phyloP scores from a whole-genome alignment of 352 stramenopile species.

The Phytopythium boreale region DNA sequence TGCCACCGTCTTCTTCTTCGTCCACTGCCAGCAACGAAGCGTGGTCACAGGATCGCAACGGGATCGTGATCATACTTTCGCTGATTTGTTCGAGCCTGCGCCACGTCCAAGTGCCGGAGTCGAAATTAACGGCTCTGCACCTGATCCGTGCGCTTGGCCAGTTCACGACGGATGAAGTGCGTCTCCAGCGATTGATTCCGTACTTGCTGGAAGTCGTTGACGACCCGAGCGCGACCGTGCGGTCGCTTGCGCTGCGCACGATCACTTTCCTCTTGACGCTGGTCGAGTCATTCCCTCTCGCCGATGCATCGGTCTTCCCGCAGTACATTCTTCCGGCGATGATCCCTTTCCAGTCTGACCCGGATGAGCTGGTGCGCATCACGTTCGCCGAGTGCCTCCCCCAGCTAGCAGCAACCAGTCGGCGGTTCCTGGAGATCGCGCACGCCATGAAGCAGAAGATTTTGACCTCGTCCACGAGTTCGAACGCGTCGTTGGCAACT shows the following conservation, averaged over 20 bases:
- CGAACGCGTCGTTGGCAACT: slow-evolving; percentile 17
- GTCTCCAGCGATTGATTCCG: slow-evolving; percentile 93
- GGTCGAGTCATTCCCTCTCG: slow-evolving; percentile 92
- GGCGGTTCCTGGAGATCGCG: slow-evolving; percentile 93
- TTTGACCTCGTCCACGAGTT: slow-evolving; percentile 36
- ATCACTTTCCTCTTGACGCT: slow-evolving; percentile 88
- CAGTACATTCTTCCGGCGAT: slow-evolving; percentile 96
- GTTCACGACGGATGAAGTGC: slow-evolving; percentile 91
- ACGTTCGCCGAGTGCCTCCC: slow-evolving; percentile 94
- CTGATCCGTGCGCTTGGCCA: slow-evolving; percentile 88
- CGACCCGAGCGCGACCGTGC: slow-evolving; percentile 88
- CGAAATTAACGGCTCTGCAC: slow-evolving; percentile 90
- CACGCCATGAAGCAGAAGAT: slow-evolving; percentile 83
- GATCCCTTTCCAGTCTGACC: slow-evolving; percentile 86
- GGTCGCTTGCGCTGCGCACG: slow-evolving; percentile 87
- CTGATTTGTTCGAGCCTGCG: slow-evolving; percentile 82
- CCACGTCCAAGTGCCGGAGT: slow-evolving; percentile 82
- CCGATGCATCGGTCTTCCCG: slow-evolving; percentile 95
- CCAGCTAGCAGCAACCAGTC: slow-evolving; percentile 89
- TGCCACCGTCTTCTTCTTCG: slow-evolving; percentile 5
- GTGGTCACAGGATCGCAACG: slow-evolving; percentile 67
- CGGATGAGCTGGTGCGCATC: slow-evolving; percentile 92
- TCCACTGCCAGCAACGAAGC: slow-evolving; percentile 7
- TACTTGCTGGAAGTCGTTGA: slow-evolving; percentile 93
- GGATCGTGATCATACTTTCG: slow-evolving; percentile 85